Evolutionary conservation across 2,329 filamentous ascomycete genomes (phyloP).

Genomic region (Penicillium olsonii): DNA sequence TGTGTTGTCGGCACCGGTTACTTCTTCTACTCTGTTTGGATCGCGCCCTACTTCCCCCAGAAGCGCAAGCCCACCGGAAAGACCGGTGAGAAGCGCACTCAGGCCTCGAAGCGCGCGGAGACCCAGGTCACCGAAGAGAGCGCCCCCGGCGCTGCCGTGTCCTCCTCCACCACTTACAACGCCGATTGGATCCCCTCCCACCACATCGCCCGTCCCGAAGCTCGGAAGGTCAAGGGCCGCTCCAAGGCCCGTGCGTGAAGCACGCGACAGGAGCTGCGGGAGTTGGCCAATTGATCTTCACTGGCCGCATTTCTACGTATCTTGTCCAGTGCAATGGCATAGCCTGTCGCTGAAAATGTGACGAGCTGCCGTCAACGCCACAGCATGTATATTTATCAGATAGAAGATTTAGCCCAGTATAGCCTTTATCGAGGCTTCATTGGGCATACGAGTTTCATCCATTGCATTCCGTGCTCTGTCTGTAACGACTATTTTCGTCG

Average conservation of each 20-base stretch:
- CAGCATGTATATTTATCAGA: constrained; percentile 21
- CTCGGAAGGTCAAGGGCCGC: constrained; percentile 59
- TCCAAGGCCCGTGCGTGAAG: constrained; percentile 39
- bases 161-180: constrained; percentile 75
- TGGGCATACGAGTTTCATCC: constrained; percentile 8
- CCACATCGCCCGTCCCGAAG: constrained; percentile 83
- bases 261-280: constrained; percentile 8
- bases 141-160: constrained; percentile 68
- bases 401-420: constrained; percentile 10
- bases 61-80: constrained; percentile 42
- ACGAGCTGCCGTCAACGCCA: background rate
- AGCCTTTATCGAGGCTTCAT: constrained; percentile 5
- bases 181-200: constrained; percentile 90
- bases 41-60: constrained; percentile 93
- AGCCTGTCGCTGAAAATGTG: constrained; percentile 20
- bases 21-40: constrained; percentile 98
- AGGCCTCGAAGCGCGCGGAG: constrained; percentile 68
- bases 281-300: constrained; percentile 6
- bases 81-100: constrained; percentile 34
- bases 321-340: constrained; percentile 4
- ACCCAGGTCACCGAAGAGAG: constrained; percentile 62
- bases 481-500: constrained; percentile 1
- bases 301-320: constrained; percentile 1
- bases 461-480: constrained; percentile 3
- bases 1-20: constrained; percentile 79